Base-by-base conservation (phyloP, 805 yeast species). In the Kazachstania martiniae region DNA sequence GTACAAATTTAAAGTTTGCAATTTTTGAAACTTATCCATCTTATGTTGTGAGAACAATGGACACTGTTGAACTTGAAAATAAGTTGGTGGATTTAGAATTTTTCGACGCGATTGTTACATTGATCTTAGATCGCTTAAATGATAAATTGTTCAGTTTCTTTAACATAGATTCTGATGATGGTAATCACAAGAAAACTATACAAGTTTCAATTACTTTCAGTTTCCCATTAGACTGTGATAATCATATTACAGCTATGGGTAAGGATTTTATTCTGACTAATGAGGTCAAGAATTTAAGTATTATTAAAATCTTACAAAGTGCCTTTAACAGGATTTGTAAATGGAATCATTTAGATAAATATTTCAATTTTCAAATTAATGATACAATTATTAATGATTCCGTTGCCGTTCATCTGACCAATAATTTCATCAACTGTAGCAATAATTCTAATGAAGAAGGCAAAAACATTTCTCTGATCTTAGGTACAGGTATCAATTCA, bases 401-500 rank as follows among this genome's bases (percentile, higher is more conserved):
- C 1, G 64, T 74, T n/a, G 77, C 82, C 0, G 81, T 76, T 0
- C 70, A 65, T 46, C 56, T 77, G 8, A 67, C 82, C 0, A 77
- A 76, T 8, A 42, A 51, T 13, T 43, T 46, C 21, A 51, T 35
- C 16, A 36, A 31, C 16, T n/a, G n/a, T n/a, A n/a, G n/a, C n/a
- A 30, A 29, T 17, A 33, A 29, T 8, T 25, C 30, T 5, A 24
- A 37, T 9, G 25, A 51, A 10, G 40, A 51, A 12, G 40, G 46
- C 9, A 37, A 57, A 2, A 15, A 21, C 10, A 43, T 77, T 28
- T 79, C 81, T 0, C 41, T 78, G 41, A 80, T 78, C 3, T 51
- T 77, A 31, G 86, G 87, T 1, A 78, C 87, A 3, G 87, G 87
- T 1, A 52, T 72, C 33, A 78, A 78, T 43, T 51, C 72, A 22